Evolutionary conservation across 2,329 filamentous ascomycete genomes (phyloP).

Genomic region (Botryotinia convoluta): DNA sequence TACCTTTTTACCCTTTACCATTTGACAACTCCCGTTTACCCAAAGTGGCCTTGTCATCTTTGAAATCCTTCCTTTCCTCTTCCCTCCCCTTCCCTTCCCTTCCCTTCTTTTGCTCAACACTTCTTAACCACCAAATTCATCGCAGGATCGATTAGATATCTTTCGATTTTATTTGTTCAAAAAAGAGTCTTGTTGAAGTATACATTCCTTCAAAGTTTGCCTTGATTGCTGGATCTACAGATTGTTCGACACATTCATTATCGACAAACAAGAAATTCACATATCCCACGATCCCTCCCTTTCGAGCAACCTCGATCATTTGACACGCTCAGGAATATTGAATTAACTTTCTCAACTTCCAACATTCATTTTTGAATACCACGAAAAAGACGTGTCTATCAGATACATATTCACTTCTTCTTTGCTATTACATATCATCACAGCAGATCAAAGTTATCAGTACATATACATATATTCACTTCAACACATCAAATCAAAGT

Average conservation of each 20-base stretch:
- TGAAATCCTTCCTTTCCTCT: not conserved
- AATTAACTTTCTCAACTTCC: not conserved
- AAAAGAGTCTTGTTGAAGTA: constrained; percentile 14
- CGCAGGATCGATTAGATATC: constrained; percentile 31
- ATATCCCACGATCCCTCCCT: constrained; percentile 17
- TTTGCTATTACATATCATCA: not conserved
- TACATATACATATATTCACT: not conserved
- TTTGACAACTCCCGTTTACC: not conserved
- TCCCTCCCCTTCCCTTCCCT: not conserved
- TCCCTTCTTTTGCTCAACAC: constrained; percentile 21
- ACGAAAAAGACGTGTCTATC: not conserved
- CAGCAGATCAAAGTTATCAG: not conserved
- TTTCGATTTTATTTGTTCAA: not conserved
- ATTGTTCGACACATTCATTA: constrained; percentile 35
- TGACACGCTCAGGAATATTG: not conserved
- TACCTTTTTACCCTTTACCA: not conserved
- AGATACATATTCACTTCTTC: not conserved
- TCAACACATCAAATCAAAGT: not conserved
- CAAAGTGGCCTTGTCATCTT: constrained; percentile 2
- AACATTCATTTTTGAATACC: constrained; percentile 1
- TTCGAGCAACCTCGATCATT: not conserved
- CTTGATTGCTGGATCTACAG: constrained; percentile 27
- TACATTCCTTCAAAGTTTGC: constrained; percentile 28
- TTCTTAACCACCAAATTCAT: constrained; percentile 22
- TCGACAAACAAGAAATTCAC: constrained; percentile 26